Evolutionary conservation across 2,329 filamentous ascomycete genomes (phyloP), one percentile per base, ranked within the genome.

Genomic region (Ceratocystis cubensis): DNA sequence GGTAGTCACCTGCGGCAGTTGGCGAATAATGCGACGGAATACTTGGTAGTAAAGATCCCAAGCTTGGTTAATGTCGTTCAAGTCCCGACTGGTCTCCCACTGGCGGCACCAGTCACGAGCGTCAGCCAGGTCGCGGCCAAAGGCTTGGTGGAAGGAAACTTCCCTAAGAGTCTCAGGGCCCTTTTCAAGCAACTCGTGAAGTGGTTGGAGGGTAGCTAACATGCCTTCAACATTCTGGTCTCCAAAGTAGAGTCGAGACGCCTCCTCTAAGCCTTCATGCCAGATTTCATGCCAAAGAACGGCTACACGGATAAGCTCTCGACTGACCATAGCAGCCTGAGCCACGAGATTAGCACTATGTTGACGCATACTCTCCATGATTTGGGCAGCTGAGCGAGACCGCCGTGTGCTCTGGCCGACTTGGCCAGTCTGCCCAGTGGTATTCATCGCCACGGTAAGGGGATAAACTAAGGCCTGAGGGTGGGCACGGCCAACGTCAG

Each of bases 1-100:
- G 65, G 87, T 90, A 71, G 91, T 96, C 70, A 99, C 83, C 72
- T 97, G 94, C 2, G 91, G 92, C 61, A 99, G 78, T 76, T 99
- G 95, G 69, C 93, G 85, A 61, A 88, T 89, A 73, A 99, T 97
- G 74, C 95, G 89, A 69, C 92, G 86, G 84, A 99, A 99, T 0
- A 97, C 94, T 70, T 96, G 91, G 76, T 99, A 99, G 77, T 99
- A 99, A 15, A 99, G 83, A 76, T 99, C 95, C 94, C 94, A 99
- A 5, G 94, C 94, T 76, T 96, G 91, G 73, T 97, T 99, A 59
- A 99, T 84, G 74, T 99, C 95, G 61, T 90, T 93, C 69, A 94
- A 86, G 73, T 99, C 94, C 63, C 87, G 83, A n/a, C 89, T 94
- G 50, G 85, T 84, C 72, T 90, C 88, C 76, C 96, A 99, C 65